These are phyloP conservation scores for Lipomyces kockii DNA, from an alignment of 805 yeast species.

Conservation along the genomic window DNA sequence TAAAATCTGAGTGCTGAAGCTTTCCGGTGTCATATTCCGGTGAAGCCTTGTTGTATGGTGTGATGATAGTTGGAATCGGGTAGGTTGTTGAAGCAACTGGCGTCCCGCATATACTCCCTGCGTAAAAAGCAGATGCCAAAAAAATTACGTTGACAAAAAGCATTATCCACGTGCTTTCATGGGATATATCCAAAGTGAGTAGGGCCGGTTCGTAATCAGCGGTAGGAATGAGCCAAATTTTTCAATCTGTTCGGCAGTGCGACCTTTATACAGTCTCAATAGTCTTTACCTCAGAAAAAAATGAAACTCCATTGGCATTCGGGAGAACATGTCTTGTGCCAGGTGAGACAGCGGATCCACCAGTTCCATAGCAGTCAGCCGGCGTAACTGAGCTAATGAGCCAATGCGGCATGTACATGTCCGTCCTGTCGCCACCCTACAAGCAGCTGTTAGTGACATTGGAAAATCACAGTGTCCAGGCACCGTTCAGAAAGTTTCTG, in stretches of 20 bases:
- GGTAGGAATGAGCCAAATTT: too few relatives aligned
- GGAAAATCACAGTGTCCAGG: neutral
- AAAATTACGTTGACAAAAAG: neutral
- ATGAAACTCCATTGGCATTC: neutral
- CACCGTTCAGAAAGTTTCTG: neutral
- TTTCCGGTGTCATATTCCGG: neutral
- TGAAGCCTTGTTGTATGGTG: neutral
- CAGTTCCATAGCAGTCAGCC: neutral
- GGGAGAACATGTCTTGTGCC: neutral
- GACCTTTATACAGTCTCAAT: neutral
- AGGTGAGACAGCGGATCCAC: neutral
- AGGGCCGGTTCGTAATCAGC: neutral
- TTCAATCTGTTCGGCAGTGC: neutral
- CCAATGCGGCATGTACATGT: neutral
- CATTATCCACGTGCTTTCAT: neutral
- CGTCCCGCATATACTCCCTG: neutral
- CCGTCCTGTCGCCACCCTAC: neutral
- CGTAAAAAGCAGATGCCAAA: neutral
- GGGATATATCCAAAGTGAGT: neutral
- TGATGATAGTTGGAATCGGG: conserved; percentile 12
- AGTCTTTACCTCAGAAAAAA: neutral
- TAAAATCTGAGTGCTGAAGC: neutral
- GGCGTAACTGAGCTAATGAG: neutral
- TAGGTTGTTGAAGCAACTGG: conserved; percentile 15
- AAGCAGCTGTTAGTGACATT: neutral